Base-by-base conservation (phyloP, 768 basidiomycete species). In the Lactifluus hygrophoroides region DNA sequence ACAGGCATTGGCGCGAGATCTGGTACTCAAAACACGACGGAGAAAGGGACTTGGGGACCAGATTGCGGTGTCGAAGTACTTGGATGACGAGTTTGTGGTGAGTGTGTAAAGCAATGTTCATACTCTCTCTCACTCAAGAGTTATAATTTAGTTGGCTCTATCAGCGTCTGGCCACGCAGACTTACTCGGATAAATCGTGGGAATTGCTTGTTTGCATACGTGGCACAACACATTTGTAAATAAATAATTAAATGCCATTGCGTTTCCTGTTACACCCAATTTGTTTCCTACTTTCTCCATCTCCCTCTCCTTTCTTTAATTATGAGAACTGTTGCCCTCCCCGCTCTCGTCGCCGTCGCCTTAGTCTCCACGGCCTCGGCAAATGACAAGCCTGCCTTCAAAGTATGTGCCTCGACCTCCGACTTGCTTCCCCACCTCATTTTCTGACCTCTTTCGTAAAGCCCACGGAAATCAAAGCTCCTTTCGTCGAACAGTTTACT, bases 141-240 rank as follows among this genome's bases (percentile, higher is more conserved):
- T 47, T 42, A 54, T 56, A 51, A 58, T 67, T 42, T 66, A 94
- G 90, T 82, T 95, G 49, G 94, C 94, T 9, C 75, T 97, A 61
- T 94, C 93, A 56, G 94, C 94, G 19, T 94, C 92, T 45, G 94
- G 93, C n/a, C 93, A 96, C 73, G 92, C 88, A 32, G 94, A 97
- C 72, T 73, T 96, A 63, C 77, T 96, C 54, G 89, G 92, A 50
- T 82, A 74, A 3, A 14, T 47, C 66, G 65, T 50, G 51, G 32
- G 34, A 58, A 34, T 54, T n/a, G n/a, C n/a, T n/a, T n/a, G n/a
- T n/a, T n/a, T 65, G 73, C 66, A 70, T 76, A 77, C 77, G 75
- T 78, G 75, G 75, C 71, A 71, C 66, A 58, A 70, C 10, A 44
- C 10, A 44, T 35, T 43, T 62, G 46, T 63, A 69, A 69, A 71